These are phyloP conservation scores for Gamsiella multidivaricata DNA, from an alignment of 192 early-diverging fungal genomes.

Conservation along the genomic window DNA sequence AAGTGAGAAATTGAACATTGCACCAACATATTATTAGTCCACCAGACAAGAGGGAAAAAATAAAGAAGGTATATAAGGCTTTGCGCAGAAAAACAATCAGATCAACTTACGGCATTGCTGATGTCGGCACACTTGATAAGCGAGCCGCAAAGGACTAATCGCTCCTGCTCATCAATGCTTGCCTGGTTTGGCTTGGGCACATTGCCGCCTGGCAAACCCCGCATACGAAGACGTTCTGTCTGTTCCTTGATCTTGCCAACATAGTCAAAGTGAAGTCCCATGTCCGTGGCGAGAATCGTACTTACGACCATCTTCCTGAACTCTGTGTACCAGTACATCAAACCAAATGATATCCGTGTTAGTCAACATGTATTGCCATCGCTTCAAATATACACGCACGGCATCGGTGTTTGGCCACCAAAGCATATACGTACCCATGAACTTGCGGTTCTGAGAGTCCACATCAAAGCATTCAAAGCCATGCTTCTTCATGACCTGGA, in stretches of 20 bases:
- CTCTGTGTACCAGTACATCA: conserved; percentile 51
- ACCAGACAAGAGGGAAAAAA: background rate
- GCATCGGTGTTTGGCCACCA: too few species aligned
- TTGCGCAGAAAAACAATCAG: too few species aligned
- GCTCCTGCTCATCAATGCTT: conserved; percentile 64
- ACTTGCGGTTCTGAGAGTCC: conserved; percentile 50
- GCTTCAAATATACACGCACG: too few species aligned
- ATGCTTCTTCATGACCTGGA: conserved; percentile 70
- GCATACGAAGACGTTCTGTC: conserved; percentile 60
- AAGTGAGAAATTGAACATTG: background rate
- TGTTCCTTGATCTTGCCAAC: conserved; percentile 77
- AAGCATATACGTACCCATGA: too few species aligned
- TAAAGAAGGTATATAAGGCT: background rate
- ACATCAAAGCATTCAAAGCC: conserved; percentile 61
- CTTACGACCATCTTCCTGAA: conserved; percentile 78
- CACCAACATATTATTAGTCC: background rate
- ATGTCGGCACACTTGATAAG: conserved; percentile 88
- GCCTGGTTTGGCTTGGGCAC: conserved; percentile 55
- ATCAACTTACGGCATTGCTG: conserved; percentile 72
- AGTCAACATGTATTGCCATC: too few species aligned
- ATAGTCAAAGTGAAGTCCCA: conserved; percentile 84
- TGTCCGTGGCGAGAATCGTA: conserved; percentile 83
- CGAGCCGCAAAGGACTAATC: conserved; percentile 71
- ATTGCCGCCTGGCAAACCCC: conserved; percentile 48
- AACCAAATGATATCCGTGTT: background rate